Evolutionary conservation across 2,329 filamentous ascomycete species (phyloP).

Genomic region (Chalara sp.): DNA sequence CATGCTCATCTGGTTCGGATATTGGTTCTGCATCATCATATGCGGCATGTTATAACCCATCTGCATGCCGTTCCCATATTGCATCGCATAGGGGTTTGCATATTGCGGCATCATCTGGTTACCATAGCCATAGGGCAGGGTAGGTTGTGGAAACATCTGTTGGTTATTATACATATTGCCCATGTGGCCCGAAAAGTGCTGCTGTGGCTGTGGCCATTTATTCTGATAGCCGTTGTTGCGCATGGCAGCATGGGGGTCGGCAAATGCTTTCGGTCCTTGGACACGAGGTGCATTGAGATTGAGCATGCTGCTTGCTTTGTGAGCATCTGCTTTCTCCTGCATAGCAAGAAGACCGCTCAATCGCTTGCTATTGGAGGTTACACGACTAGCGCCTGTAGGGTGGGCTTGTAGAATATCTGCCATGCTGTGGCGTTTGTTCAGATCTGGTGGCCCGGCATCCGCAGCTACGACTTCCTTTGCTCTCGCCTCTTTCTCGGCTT

Average conservation of each 20-base stretch:
- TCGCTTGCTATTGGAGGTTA: slow-evolving; percentile 16
- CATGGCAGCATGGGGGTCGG: not conserved
- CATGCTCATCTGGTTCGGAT: slow-evolving; percentile 16
- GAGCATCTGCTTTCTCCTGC: slow-evolving; percentile 21
- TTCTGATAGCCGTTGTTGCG: slow-evolving; percentile 15
- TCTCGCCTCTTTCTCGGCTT: slow-evolving; percentile 61
- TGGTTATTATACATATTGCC: slow-evolving; percentile 8
- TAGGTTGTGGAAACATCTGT: slow-evolving; percentile 20
- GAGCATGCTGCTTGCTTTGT: slow-evolving; percentile 19
- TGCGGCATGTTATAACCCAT: slow-evolving; percentile 9
- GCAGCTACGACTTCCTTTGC: slow-evolving; percentile 35
- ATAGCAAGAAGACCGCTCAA: slow-evolving; percentile 22
- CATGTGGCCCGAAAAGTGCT: slow-evolving; percentile 1
- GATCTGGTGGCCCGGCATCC: slow-evolving; percentile 14
- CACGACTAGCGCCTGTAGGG: slow-evolving; percentile 30
- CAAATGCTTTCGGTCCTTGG: slow-evolving; percentile 3
- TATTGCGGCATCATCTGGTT: slow-evolving; percentile 18
- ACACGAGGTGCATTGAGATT: slow-evolving; percentile 16
- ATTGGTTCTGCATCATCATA: slow-evolving; percentile 12
- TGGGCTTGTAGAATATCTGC: slow-evolving; percentile 42
- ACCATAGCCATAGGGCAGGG: slow-evolving; percentile 6
- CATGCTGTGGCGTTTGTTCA: slow-evolving; percentile 34
- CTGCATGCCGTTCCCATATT: slow-evolving; percentile 7
- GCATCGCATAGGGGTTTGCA: slow-evolving; percentile 16
- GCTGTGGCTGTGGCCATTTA: slow-evolving; percentile 12